phyloP scores from a whole-genome alignment of 306 rosid genomes.

The Quercus alba region DNA sequence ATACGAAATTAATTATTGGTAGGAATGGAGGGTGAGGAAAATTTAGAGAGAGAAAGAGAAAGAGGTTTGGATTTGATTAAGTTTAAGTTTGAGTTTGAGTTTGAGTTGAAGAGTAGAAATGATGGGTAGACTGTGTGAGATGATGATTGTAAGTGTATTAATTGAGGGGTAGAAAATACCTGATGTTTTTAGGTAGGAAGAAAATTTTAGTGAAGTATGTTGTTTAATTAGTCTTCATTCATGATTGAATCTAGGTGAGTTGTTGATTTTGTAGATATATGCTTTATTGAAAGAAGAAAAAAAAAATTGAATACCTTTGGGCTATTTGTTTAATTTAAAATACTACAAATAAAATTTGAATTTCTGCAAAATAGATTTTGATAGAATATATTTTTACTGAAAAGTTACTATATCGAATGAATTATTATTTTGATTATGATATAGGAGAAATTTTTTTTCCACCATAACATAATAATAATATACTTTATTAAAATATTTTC shows the following conservation, averaged over 20 bases:
- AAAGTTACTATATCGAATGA: too few relatives aligned
- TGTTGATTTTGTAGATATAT: not conserved
- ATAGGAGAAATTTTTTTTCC: too few relatives aligned
- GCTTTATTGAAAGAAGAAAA: not conserved
- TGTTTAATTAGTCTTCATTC: too few relatives aligned
- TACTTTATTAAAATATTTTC: too few relatives aligned
- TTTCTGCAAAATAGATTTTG: too few relatives aligned
- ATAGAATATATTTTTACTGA: too few relatives aligned
- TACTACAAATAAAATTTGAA: too few relatives aligned
- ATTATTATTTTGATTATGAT: too few relatives aligned
- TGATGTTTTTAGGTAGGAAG: not conserved
- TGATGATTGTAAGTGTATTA: not conserved
- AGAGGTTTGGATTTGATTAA: conserved; percentile 4
- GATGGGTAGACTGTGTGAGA: not conserved
- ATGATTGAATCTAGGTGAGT: not conserved
- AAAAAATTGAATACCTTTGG: too few relatives aligned
- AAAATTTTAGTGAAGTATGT: not conserved
- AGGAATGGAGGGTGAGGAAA: not conserved
- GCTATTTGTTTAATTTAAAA: too few relatives aligned
- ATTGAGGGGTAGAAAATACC: not conserved
- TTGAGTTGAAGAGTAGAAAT: not conserved
- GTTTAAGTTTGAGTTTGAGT: not conserved
- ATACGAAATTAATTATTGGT: not conserved
- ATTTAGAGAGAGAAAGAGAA: not conserved
- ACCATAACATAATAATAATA: too few relatives aligned